Evolutionary conservation across 176 grass and related monocot genomes (phyloP).

Genomic region (Carex parvula): DNA sequence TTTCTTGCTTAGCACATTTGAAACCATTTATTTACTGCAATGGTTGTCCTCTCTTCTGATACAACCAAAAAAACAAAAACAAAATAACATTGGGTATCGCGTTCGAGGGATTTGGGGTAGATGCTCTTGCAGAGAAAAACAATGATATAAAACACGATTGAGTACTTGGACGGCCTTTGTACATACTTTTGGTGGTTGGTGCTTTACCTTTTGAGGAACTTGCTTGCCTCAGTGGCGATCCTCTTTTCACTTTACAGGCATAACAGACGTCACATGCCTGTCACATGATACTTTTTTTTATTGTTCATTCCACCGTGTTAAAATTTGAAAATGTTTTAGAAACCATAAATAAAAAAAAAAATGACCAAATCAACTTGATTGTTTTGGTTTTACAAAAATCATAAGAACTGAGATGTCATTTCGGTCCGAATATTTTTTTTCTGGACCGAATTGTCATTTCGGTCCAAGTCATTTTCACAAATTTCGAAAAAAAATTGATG

Average conservation of each 20-base stretch:
- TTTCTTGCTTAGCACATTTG: no score
- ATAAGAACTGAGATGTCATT: no score
- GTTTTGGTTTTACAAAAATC: no score
- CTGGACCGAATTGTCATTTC: no score
- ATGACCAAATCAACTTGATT: no score
- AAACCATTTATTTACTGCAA: neutral
- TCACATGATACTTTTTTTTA: constrained; percentile 7
- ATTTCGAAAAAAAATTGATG: no score
- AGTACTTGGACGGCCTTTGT: constrained; percentile 10
- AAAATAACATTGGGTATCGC: neutral
- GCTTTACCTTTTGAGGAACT: neutral
- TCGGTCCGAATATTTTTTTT: no score
- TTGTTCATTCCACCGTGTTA: neutral
- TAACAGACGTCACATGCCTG: neutral
- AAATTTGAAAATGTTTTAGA: neutral
- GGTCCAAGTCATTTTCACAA: no score
- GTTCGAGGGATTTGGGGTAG: neutral
- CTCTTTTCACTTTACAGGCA: neutral
- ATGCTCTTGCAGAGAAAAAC: constrained; percentile 2
- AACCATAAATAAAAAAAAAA: no score
- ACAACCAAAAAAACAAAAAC: neutral
- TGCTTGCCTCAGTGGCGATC: constrained; percentile 3
- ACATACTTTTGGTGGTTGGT: neutral
- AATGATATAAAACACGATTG: constrained; percentile 11
- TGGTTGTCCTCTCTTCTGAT: neutral